Percentiles rank a stretch among this genome's conserved stretches.
Evolutionary conservation across 257 asterid species (phyloP).

Genomic region (Ballota nigra): DNA sequence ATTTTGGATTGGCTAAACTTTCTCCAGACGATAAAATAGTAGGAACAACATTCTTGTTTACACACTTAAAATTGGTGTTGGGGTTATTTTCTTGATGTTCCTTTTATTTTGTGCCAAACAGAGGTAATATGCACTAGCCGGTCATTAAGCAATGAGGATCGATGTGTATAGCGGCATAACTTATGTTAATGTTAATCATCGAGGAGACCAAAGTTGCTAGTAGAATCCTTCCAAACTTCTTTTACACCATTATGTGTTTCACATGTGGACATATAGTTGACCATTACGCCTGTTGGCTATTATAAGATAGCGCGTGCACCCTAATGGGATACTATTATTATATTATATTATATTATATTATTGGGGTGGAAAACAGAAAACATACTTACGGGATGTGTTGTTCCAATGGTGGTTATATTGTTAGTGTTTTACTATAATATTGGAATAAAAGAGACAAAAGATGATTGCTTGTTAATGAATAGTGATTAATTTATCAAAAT

Average conservation of each 20-base stretch:
- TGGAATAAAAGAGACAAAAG: too few species aligned
- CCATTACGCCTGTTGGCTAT: too few species aligned
- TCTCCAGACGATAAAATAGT: constrained; percentile 83
- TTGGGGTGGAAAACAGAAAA: too few species aligned
- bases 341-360: too few species aligned
- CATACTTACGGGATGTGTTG: too few species aligned
- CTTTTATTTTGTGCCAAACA: constrained; percentile 15
- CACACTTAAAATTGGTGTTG: not conserved
- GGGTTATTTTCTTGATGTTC: not conserved
- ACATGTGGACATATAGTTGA: too few species aligned
- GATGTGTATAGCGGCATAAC: constrained; percentile 80
- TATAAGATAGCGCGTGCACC: too few species aligned
- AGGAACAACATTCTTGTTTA: constrained; percentile 50
- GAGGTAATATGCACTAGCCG: constrained; percentile 91
- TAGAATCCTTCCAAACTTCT: constrained; percentile 36
- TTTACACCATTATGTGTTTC: not conserved
- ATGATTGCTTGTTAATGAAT: too few species aligned
- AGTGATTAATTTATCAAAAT: too few species aligned
- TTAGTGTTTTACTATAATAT: too few species aligned
- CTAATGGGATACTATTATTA: too few species aligned
- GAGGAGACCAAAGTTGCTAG: constrained; percentile 53
- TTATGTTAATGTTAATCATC: constrained; percentile 51
- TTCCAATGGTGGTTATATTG: too few species aligned
- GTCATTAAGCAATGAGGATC: constrained; percentile 83
- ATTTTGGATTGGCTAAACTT: constrained; percentile 89